Base-by-base conservation (phyloP, 148 eudicot species). In the Dianthus caryophyllus region DNA sequence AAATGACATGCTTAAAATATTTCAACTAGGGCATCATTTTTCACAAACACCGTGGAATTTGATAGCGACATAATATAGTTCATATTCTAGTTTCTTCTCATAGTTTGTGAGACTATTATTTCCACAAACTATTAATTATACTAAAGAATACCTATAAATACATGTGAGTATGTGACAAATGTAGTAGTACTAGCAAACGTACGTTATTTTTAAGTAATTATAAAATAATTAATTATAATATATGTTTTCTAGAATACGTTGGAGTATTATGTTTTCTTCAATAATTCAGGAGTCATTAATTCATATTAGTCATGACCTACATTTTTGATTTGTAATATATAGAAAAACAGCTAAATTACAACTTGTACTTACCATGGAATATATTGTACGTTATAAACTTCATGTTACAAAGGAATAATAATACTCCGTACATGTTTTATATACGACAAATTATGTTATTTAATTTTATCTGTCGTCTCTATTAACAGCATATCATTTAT, bases 111-210 rank as follows among this genome's bases (percentile, higher is more conserved):
- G 66, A 63, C 50, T 63, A 44, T 31, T 63, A 44, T 31, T 16
- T 31, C 33, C 15, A 41, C 50, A 62, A 30, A 5, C 38, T 27
- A 63, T 63, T 63, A 43, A 63, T 63, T 27, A 63, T 20, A 48
- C 18, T 5, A 61, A 49, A 36, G 48, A 41, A 9, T 41, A 41
- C 22, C 11, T 33, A 33, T 7, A 33, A 33, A 33, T 33, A 33
- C 38, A 33, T 33, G 38, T 33, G 38, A 33, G 3, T 33, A 3
- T 38, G 17, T 61, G 65, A 27, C 36, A 55, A 33, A 33, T 33
- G 38, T 14, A 5, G 38, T 29, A 31, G 62, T 58, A 58, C 41
- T n/a, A 17, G 12, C 16, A 30, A 58, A 21, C 24, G 57, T 53
- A 53, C 57, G 13, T 53, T 11, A 12, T 33, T 4, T n/a, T 9